Base-by-base conservation (phyloP, 352 stramenopile genomes). In the Phytophthora pistaciae region DNA sequence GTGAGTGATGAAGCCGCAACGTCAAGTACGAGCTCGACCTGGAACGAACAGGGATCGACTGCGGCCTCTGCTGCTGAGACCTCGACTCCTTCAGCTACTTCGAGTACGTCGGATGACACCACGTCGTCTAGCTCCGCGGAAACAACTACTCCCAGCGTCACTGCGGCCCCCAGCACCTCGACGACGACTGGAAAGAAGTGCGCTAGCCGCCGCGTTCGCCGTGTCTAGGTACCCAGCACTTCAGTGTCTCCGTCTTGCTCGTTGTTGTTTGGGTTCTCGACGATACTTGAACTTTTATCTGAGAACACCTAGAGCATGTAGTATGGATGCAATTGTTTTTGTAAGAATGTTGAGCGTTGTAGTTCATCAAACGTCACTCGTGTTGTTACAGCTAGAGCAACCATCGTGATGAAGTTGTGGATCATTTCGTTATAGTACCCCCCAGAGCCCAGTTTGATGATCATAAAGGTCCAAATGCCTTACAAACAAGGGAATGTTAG, bases 191-290 rank as follows among this genome's bases (percentile, higher is more conserved):
- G 20, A 5, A 49, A 66, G 25, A 71, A 66, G 48, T 71, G 64
- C 40, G 36, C 36, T 25, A 60, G 23, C 56, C 56, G 64, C 40
- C 48, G 64, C 9, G 23, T 71, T 20, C 64, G 64, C n/a, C 64
- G 64, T 49, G 48, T n/a, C 14, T 71, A 66, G 58, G 5, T n/a
- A n/a, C n/a, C n/a, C n/a, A n/a, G n/a, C n/a, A 56, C 20, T 50
- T 53, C 1, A 27, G 46, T 5, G 16, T 27, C 3, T 8, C 10
- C 8, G 20, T 54, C 11, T 54, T 8, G 20, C 5, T 29, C 10
- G 48, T 29, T 54, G 48, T 29, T 54, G 48, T 29, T 25, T 54
- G 48, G 3, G 8, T 54, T 54, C 48, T 27, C 20, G 20, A 54
- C 8, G 10, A 29, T 29, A 21, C 20, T 53, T 33, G 29, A 7